Percentiles rank a stretch among this genome's conserved stretches.
These are phyloP conservation scores for Coemansia asiatica DNA, from an alignment of 192 early-diverging fungal genomes.

Conservation along the genomic window DNA sequence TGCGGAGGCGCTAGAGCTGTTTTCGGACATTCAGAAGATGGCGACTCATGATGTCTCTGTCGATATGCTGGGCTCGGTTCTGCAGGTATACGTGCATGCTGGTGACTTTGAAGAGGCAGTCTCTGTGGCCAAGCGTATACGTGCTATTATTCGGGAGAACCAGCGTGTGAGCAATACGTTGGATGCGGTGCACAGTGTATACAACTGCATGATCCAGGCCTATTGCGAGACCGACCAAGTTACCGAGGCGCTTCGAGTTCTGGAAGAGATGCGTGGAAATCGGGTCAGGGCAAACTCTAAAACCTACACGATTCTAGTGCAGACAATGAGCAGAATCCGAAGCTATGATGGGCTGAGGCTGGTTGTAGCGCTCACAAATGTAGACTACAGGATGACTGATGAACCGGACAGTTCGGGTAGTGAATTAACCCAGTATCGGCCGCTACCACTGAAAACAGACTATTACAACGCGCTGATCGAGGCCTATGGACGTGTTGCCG, in stretches of 20 bases:
- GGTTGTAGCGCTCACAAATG: slow-evolving; percentile 36
- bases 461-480: slow-evolving; percentile 52
- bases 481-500: slow-evolving; percentile 43
- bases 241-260: slow-evolving; percentile 36
- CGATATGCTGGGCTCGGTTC: slow-evolving; percentile 30
- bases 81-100: slow-evolving; percentile 46
- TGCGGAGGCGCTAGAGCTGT: slow-evolving; percentile 34
- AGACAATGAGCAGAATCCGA: slow-evolving; percentile 39
- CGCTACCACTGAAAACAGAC: slow-evolving; percentile 32
- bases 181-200: slow-evolving; percentile 16
- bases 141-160: slow-evolving; percentile 24
- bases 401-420: background rate
- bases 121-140: slow-evolving; percentile 48
- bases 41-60: slow-evolving; percentile 17
- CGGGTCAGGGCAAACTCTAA: slow-evolving; percentile 31
- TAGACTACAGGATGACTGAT: slow-evolving; percentile 51
- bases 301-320: slow-evolving; percentile 36
- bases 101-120: slow-evolving; percentile 45
- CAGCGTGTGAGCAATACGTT: background rate
- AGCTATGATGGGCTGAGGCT: slow-evolving; percentile 48
- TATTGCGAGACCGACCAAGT: slow-evolving; percentile 35
- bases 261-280: slow-evolving; percentile 54
- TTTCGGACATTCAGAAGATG: slow-evolving; percentile 31
- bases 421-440: background rate
- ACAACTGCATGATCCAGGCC: slow-evolving; percentile 37